Evolutionary conservation across 352 stramenopile species (phyloP), one percentile per base, ranked within the genome.

Genomic region (Proteromonas lacertae): DNA sequence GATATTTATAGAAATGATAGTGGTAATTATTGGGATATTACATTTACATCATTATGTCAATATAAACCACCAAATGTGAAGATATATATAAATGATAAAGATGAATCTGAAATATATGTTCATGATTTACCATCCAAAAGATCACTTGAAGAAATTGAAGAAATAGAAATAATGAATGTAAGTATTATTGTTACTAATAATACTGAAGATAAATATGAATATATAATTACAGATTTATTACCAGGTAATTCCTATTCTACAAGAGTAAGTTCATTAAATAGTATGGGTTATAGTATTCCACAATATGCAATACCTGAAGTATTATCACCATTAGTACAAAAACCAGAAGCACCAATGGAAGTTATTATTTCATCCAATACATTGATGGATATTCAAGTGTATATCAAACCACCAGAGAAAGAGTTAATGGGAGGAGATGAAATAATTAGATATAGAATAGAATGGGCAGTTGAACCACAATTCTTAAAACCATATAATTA

Each of bases 371-470:
- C 68, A 36, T 53, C 53, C 0, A 54, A 66, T 25, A 55, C 52
- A 8, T 60, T 52, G 1, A 62, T 53, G 9, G 62, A 57, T 19
- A 39, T 82, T 9, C 58, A 59, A 24, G 54, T 90, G 8, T 46
- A 75, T 0, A 87, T 65, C 64, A 63, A 52, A 21, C 58, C 76
- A n/a, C 77, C 79, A 0, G 21, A 51, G 1, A 81, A 68, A 40
- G 63, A 90, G 41, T n/a, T n/a, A n/a, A n/a, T n/a, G n/a, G 79
- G 79, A 12, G 79, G 79, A 1, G 67, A 82, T 22, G 45, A 57
- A 0, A 66, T 93, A 29, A 77, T 69, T 4, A 80, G 87, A 43
- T 93, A 92, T 35, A 63, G 64, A 43, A 55, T 92, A 4, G 77
- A 92, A 50, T 93, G 80, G 80, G 80, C 92, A 40, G 44, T 52